Conservation (phyloP, 148 eudicot species). For the Agrostemma githago region DNA sequence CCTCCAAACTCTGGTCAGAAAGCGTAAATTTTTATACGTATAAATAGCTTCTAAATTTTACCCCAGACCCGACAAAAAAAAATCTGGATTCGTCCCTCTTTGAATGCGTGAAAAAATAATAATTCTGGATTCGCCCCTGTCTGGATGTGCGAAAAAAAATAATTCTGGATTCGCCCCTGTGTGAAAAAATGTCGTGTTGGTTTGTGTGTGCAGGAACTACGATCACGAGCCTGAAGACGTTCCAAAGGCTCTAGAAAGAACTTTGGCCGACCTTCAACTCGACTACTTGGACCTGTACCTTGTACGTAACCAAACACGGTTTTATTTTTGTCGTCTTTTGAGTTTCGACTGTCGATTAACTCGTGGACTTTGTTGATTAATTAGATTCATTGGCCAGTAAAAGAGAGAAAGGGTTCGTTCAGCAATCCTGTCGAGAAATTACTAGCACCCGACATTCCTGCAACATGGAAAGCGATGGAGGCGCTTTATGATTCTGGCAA, state of each 20-base stretch:
- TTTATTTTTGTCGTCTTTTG: no score
- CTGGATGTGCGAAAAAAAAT: no score
- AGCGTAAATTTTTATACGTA: not conserved
- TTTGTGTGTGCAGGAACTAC: constrained; percentile 32
- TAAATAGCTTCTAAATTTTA: not conserved
- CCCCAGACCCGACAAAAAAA: no score
- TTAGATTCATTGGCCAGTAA: not conserved
- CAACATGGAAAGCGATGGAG: constrained; percentile 67
- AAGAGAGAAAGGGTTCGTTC: not conserved
- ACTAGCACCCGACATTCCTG: not conserved
- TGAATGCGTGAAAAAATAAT: not conserved
- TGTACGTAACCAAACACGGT: constrained; percentile 23
- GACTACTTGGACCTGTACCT: constrained; percentile 57
- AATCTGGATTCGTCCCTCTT: no score
- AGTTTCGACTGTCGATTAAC: no score
- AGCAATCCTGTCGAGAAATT: not conserved
- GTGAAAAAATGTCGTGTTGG: not conserved
- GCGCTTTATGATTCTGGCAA: constrained; percentile 45
- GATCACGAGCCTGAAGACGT: constrained; percentile 61
- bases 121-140: no score
- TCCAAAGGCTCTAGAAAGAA: constrained; percentile 39
- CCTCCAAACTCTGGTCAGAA: constrained; percentile 56
- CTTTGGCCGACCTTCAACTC: constrained; percentile 46
- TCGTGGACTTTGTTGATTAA: no score
- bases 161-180: no score